Base-by-base conservation (phyloP, 1,284 basidiomycete species). In the Sanghuangporus baumii region DNA sequence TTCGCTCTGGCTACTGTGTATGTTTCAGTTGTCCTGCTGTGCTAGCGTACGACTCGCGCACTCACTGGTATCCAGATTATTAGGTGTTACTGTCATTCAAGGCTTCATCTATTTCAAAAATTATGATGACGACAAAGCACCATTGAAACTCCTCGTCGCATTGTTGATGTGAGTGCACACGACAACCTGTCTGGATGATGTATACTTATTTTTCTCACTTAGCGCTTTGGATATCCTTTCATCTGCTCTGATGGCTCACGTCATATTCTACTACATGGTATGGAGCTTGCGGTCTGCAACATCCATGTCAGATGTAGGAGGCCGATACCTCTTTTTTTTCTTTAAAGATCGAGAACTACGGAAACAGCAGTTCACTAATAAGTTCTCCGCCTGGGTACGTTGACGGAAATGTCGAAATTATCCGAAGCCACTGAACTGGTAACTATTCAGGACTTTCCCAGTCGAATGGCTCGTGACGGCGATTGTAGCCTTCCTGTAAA, bases 321-420 rank as follows among this genome's bases (percentile, higher is more conserved):
- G 26, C 18, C 2, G 20, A 6, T 36, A 12, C 18, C 14, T 6
- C 6, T n/a, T n/a, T n/a, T n/a, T n/a, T n/a, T n/a, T n/a, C n/a
- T n/a, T n/a, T n/a, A n/a, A 23, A 62, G 61, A 57, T 62, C n/a
- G 20, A 62, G 52, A 62, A 62, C 43, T 62, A 57, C 38, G 61
- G 61, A 20, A 62, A 62, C 26, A 14, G 46, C 6, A 18, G 18
- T 23, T 54, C 52, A 36, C 11, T 54, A 31, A 0, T 6, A 26
- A 18, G 3, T 23, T 11, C 54, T n/a, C 16, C 41, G 7, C 40
- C 60, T 36, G 36, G n/a, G 54, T 61, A 38, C 40, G 38, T 11
- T 18, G 14, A 46, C 26, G 5, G 26, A 46, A n/a, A 2, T 46
- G 20, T 16, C 3, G 26, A n/a, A 18, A 11, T 31, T 55, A 31